A percentile compares a stretch with the other conserved stretches of the same genome.
phyloP scores from a whole-genome alignment of 257 asterid genomes.

The Oldenlandia corymbosa region DNA sequence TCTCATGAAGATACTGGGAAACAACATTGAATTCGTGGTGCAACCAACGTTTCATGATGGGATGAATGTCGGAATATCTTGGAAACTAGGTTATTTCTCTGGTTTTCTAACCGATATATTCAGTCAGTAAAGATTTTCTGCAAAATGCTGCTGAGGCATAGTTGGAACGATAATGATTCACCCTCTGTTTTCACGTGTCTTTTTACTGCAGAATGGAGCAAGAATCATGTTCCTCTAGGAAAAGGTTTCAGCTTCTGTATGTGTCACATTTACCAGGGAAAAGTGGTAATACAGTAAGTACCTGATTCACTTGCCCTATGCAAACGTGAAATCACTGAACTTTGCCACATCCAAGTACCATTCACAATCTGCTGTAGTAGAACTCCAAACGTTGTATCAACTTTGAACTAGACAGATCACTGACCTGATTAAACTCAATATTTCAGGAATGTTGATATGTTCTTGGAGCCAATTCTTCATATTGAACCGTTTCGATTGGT shows the following conservation, averaged over 20 bases:
- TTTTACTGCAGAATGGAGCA: conserved; percentile 44
- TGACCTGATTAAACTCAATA: background rate
- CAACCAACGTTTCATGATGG: conserved; percentile 55
- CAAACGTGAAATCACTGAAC: background rate
- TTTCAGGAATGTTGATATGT: conserved; percentile 60
- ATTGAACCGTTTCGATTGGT: conserved; percentile 59
- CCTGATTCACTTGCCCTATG: no score
- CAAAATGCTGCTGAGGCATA: background rate
- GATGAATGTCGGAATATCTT: conserved; percentile 48
- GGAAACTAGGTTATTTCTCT: conserved; percentile 56
- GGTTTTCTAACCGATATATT: background rate
- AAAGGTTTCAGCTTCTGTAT: conserved; percentile 60
- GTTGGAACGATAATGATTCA: background rate
- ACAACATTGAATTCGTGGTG: conserved; percentile 47
- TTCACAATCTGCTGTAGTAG: background rate
- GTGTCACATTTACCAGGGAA: conserved; percentile 60
- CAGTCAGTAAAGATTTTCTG: background rate
- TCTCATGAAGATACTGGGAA: conserved; percentile 43
- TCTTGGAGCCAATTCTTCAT: conserved; percentile 59
- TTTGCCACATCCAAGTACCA: no score
- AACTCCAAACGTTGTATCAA: background rate
- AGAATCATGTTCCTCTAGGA: conserved; percentile 44
- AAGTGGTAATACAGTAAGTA: conserved; percentile 51
- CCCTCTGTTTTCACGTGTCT: background rate
- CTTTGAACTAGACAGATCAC: background rate